Conservation (phyloP, 1,284 basidiomycete genomes). For the Papiliotrema terrestris region DNA sequence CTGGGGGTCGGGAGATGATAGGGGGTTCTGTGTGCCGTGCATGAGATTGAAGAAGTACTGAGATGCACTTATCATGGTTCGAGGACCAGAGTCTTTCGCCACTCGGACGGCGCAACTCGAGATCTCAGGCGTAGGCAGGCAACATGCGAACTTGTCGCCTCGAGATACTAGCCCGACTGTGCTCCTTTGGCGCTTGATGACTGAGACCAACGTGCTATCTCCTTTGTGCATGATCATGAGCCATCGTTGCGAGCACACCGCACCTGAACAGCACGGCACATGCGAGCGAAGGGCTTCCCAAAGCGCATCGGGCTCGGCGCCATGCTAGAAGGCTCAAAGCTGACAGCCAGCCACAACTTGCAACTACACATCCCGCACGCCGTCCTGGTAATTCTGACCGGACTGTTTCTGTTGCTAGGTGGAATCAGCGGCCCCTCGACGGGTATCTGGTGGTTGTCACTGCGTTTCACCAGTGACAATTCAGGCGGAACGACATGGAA, state of each 20-base stretch:
- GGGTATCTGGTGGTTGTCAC: constrained; percentile 8
- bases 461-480: background rate
- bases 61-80: too few species aligned
- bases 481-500: constrained; percentile 4
- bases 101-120: too few species aligned
- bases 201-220: too few species aligned
- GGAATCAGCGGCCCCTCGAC: constrained; percentile 10
- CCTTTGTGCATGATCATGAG: background rate
- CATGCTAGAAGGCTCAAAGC: background rate
- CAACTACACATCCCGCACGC: background rate
- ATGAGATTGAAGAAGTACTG: too few species aligned
- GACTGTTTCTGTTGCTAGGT: constrained; percentile 12
- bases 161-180: too few species aligned
- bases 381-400: constrained; percentile 1
- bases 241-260: background rate
- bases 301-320: too few species aligned
- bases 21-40: background rate
- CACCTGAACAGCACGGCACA: too few species aligned
- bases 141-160: too few species aligned
- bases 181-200: too few species aligned
- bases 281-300: too few species aligned
- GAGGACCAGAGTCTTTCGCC: too few species aligned
- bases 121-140: too few species aligned
- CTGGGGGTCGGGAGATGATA: background rate
- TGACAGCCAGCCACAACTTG: constrained; percentile 2